Percentiles rank a stretch among this genome's conserved stretches.
phyloP scores from a whole-genome alignment of 179 eudicot species.

The Amaranthus tricolor region DNA sequence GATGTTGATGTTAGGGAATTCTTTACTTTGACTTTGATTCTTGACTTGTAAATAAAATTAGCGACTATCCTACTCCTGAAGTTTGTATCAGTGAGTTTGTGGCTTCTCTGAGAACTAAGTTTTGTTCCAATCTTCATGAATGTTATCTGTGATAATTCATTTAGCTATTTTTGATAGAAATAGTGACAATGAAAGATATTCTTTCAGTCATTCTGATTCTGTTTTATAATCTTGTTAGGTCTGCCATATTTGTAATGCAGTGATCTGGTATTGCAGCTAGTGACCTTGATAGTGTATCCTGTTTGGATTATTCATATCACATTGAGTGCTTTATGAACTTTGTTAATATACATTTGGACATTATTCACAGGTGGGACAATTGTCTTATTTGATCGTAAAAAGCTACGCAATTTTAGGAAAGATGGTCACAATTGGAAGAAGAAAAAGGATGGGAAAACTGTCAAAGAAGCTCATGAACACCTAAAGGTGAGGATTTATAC shows the following conservation, averaged over 20 bases:
- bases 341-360: neutral
- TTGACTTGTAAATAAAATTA: no score
- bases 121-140: neutral
- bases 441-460: conserved; percentile 95
- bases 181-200: neutral
- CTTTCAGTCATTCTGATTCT: neutral
- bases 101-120: neutral
- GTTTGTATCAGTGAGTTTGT: neutral
- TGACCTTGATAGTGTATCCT: neutral
- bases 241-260: neutral
- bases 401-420: conserved; percentile 81
- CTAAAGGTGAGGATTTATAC: conserved; percentile 57
- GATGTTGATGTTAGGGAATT: no score
- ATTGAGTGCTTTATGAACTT: neutral
- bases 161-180: neutral
- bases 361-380: conserved; percentile 64
- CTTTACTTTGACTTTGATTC: no score
- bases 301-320: neutral
- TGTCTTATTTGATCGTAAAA: conserved; percentile 87
- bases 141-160: neutral
- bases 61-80: no score
- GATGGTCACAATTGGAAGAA: conserved; percentile 97
- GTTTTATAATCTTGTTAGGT: conserved; percentile 1
- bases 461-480: conserved; percentile 98
- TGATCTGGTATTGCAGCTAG: neutral